These are phyloP conservation scores for Cinnamomum micranthum DNA, from an alignment of 164 flowering plant species.

Conservation along the genomic window DNA sequence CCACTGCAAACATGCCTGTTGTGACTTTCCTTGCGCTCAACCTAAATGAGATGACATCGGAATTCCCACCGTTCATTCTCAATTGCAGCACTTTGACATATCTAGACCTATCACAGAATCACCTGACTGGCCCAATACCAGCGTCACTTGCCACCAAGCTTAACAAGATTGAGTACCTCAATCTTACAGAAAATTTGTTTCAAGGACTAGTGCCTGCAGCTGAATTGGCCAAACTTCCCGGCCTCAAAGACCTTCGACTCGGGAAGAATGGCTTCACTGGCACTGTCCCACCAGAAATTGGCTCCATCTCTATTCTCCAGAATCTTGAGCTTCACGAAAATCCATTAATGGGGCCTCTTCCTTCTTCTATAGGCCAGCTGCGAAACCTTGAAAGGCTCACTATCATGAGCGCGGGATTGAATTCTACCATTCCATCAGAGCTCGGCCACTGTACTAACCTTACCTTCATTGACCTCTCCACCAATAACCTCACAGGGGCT, in stretches of 20 bases:
- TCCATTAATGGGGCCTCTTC: conserved; percentile 30
- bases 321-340: conserved; percentile 28
- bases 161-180: conserved; percentile 7
- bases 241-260: conserved; percentile 20
- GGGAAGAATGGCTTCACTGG: conserved; percentile 23
- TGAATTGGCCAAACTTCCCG: conserved; percentile 10
- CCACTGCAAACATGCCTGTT: conserved; percentile 23
- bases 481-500: conserved; percentile 15
- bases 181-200: conserved; percentile 18
- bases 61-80: conserved; percentile 35
- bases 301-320: conserved; percentile 21
- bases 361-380: conserved; percentile 39
- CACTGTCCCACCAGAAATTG: conserved; percentile 25
- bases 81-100: conserved; percentile 15
- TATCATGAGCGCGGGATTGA: conserved; percentile 12
- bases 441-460: conserved; percentile 27
- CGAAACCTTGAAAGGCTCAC: conserved; percentile 15
- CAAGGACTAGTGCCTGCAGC: conserved; percentile 15
- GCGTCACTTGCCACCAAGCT: conserved; percentile 27
- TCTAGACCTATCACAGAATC: conserved; percentile 28
- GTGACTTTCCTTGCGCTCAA: conserved; percentile 26
- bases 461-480: conserved; percentile 13
- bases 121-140: conserved; percentile 34
- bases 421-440: conserved; percentile 25
- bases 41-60: conserved; percentile 16